Conservation (phyloP, 345 rosid genomes). For the Lepidium africanum region DNA sequence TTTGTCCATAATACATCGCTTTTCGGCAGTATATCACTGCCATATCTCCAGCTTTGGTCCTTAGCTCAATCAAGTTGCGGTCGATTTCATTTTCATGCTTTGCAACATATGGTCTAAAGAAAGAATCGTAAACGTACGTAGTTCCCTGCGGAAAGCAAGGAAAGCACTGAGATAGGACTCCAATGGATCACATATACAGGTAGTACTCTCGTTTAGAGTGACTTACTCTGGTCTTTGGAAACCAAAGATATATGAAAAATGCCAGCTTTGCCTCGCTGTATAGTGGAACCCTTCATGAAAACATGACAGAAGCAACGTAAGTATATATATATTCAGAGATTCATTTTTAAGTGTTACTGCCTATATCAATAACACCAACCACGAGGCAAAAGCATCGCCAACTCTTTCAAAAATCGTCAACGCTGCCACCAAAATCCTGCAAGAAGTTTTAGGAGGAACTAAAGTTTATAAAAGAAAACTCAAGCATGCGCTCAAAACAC, state of each 20-base stretch:
- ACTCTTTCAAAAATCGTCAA: slow-evolving; percentile 60
- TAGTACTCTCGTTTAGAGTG: not conserved
- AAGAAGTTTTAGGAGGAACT: not conserved
- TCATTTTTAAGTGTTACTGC: not conserved
- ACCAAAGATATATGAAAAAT: slow-evolving; percentile 68
- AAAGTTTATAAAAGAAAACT: not conserved
- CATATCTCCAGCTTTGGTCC: slow-evolving; percentile 41
- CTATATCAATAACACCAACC: slow-evolving; percentile 33
- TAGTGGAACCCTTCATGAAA: slow-evolving; percentile 58
- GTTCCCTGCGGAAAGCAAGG: slow-evolving; percentile 43
- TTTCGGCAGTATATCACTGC: slow-evolving; percentile 44
- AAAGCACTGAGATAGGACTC: slow-evolving; percentile 5
- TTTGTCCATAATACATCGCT: slow-evolving; percentile 47
- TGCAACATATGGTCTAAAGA: slow-evolving; percentile 42
- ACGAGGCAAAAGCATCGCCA: slow-evolving; percentile 61
- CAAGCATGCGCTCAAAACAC: not conserved
- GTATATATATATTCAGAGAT: not conserved
- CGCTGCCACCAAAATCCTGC: slow-evolving; percentile 74
- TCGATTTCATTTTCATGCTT: slow-evolving; percentile 65
- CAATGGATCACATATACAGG: not conserved
- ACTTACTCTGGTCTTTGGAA: slow-evolving; percentile 62
- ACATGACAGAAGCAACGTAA: slow-evolving; percentile 15
- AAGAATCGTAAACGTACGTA: slow-evolving; percentile 43
- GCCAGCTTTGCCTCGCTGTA: slow-evolving; percentile 78
- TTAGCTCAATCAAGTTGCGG: slow-evolving; percentile 51